Percentiles rank a stretch among this genome's conserved stretches.
phyloP scores from a whole-genome alignment of 1,284 basidiomycete genomes.

The Pseudozyma pruni region DNA sequence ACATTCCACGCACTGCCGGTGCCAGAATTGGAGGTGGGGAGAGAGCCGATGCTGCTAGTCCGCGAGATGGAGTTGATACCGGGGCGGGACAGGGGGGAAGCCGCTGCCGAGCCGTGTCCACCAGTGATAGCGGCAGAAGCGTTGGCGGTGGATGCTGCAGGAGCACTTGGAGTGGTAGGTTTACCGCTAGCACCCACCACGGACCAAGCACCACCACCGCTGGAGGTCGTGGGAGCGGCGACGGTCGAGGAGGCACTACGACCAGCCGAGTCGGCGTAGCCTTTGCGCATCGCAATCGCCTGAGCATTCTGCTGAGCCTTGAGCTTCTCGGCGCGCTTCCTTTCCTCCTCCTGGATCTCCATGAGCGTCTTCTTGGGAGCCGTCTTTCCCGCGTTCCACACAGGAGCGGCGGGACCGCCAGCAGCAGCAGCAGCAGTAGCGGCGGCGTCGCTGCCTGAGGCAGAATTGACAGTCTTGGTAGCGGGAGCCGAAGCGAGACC shows the following conservation, averaged over 20 bases:
- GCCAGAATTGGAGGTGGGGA: conserved; percentile 6
- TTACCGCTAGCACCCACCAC: conserved; percentile 85
- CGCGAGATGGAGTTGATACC: conserved; percentile 3
- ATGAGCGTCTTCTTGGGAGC: conserved; percentile 90
- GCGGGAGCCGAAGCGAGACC: conserved; percentile 68
- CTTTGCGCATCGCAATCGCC: conserved; percentile 71
- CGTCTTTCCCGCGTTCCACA: conserved; percentile 50
- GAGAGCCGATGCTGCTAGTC: conserved; percentile 6
- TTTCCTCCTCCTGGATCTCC: conserved; percentile 97
- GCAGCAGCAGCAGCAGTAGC: conserved; percentile 77
- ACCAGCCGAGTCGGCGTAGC: conserved; percentile 78
- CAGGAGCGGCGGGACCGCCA: conserved; percentile 69
- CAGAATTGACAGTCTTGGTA: conserved; percentile 62
- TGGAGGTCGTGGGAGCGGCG: conserved; percentile 27
- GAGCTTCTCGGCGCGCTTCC: conserved; percentile 70
- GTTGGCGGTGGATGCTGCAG: background rate
- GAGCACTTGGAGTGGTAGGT: conserved; percentile 65
- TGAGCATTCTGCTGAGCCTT: conserved; percentile 74
- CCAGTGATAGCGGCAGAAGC: conserved; percentile 20
- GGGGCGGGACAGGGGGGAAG: conserved; percentile 32
- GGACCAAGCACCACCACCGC: conserved; percentile 77
- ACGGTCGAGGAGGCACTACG: conserved; percentile 5
- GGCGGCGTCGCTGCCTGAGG: conserved; percentile 78
- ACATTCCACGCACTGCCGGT: conserved; percentile 28
- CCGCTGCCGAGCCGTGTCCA: conserved; percentile 58